Evolutionary conservation across 1,284 basidiomycete species (phyloP), one percentile per base, ranked within the genome.

Genomic region (Irpex lacteus): DNA sequence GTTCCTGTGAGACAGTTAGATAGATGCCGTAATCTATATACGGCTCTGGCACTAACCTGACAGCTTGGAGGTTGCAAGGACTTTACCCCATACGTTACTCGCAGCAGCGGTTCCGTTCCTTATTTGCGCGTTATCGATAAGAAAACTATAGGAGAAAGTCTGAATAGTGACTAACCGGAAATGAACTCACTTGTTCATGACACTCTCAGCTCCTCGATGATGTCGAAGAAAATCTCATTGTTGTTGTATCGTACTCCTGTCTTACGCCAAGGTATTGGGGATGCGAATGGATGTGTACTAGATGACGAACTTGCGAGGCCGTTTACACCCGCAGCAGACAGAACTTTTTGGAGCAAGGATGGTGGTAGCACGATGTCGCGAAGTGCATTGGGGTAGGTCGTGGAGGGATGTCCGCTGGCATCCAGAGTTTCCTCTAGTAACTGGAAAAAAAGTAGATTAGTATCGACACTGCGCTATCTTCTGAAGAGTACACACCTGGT

Each of bases 361-460:
- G 95, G 94, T 0, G 94, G 93, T 1, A 96, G 82, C 5, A 97
- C 94, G 67, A 97, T 96, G 72, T 98, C 96, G 56, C 95, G 90
- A 11, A 98, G 81, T 52, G 95, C 91, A 72, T 95, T 97, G 8
- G 90, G 85, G 67, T 95, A 95, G n/a, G 95, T 98, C 2, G 96
- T 98, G 63, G 96, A 83, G 1, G 96, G 96, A 73, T 96, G 92
- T 0, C 96, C 96, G 66, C 94, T 92, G 0, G 90, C 84, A 73
- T 98, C 96, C 52, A 98, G 82, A 66, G 95, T 97, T 77, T 98
- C 96, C 79, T 98, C 96, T 32, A 98, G 85, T 36, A 98, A 85
- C 92, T 98, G 50, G 72, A 11, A 9, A 15, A 34, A 1, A 34
- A 34, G 32, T 34, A 34, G 32, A 34, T 34, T 34, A 34, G 32